phyloP scores from a whole-genome alignment of 345 rosid genomes.

The Dovyalis caffra region DNA sequence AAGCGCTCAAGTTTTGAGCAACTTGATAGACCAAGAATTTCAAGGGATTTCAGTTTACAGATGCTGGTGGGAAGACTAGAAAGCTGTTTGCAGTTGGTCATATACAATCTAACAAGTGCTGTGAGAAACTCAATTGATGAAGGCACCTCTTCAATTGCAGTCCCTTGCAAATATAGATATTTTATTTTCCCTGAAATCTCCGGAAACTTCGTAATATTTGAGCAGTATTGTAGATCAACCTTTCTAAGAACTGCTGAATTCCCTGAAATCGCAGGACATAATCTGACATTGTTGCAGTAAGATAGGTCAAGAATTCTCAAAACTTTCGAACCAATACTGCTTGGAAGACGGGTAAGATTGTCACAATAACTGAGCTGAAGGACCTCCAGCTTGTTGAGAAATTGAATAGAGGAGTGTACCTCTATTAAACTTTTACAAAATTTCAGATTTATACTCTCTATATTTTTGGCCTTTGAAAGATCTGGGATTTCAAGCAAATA shows the following conservation, averaged over 20 bases:
- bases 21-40: background rate
- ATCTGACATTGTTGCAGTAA: background rate
- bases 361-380: background rate
- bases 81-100: background rate
- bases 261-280: background rate
- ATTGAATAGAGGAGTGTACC: slow-evolving; percentile 1
- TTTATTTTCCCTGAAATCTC: background rate
- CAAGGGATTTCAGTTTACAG: background rate
- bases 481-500: background rate
- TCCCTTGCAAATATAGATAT: background rate
- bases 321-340: background rate
- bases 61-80: background rate
- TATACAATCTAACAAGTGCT: background rate
- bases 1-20: background rate
- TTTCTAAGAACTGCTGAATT: background rate
- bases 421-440: background rate
- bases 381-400: background rate
- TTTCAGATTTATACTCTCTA: background rate
- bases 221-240: background rate
- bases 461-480: slow-evolving; percentile 3
- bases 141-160: slow-evolving; percentile 1
- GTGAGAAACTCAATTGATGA: background rate
- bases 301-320: background rate
- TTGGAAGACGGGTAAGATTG: background rate
- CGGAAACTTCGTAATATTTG: slow-evolving; percentile 5